A percentile compares a stretch with the other conserved stretches of the same genome.
Evolutionary conservation across 2,329 filamentous ascomycete genomes (phyloP).

Genomic region (Xylariaceae sp.): DNA sequence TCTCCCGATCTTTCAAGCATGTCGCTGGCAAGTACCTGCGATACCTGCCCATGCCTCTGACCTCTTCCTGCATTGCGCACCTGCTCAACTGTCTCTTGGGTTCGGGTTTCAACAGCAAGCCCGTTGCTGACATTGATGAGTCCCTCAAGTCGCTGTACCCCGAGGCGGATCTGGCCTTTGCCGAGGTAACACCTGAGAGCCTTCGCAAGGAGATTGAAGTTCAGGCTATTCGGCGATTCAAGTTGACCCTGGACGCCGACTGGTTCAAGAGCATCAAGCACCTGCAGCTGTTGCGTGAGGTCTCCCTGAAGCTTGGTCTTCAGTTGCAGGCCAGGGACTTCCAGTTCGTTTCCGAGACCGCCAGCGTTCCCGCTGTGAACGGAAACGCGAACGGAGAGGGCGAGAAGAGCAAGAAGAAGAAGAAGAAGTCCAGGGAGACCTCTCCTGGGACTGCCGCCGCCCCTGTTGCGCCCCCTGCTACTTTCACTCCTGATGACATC

Average conservation of each 20-base stretch:
- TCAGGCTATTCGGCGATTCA: constrained; percentile 69
- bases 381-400: constrained; percentile 41
- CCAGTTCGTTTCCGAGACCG: constrained; percentile 48
- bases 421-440: constrained; percentile 52
- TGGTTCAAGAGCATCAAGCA: constrained; percentile 67
- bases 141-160: constrained; percentile 70
- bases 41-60: constrained; percentile 71
- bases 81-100: constrained; percentile 92
- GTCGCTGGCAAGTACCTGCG: constrained; percentile 73
- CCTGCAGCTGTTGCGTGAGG: constrained; percentile 81
- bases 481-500: constrained; percentile 80
- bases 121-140: constrained; percentile 70
- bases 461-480: constrained; percentile 42
- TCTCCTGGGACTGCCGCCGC: constrained; percentile 45
- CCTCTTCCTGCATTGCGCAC: constrained; percentile 75
- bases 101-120: constrained; percentile 66
- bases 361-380: constrained; percentile 35
- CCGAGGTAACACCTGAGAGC: constrained; percentile 67
- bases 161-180: constrained; percentile 76
- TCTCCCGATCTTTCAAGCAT: constrained; percentile 94
- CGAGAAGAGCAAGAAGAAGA: constrained; percentile 56
- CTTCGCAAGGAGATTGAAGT: constrained; percentile 64
- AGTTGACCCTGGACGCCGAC: constrained; percentile 62
- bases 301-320: constrained; percentile 81
- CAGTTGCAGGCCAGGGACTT: constrained; percentile 80